Base-by-base conservation (phyloP, 2,329 filamentous ascomycete species). In the Tolypocladium album region DNA sequence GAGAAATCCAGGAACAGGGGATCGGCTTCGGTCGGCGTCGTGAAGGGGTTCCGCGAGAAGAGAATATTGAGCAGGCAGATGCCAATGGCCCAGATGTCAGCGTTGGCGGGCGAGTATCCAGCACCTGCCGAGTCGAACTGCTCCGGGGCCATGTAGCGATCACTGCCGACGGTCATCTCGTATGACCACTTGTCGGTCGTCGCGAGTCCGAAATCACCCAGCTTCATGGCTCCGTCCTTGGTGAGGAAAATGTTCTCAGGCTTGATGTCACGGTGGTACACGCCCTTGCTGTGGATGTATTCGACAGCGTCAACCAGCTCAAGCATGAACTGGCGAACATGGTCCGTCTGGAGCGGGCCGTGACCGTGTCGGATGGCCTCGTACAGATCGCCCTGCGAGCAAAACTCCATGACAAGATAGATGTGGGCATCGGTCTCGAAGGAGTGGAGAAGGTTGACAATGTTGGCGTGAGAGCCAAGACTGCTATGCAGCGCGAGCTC, bases 141-240 rank as follows among this genome's bases (percentile, higher is more conserved):
- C 76, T 99, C 94, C 6, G 94, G 94, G 60, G 94, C 92, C 94
- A 99, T 99, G 78, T 99, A 99, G 60, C 94, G 91, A 72, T 99
- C 94, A 72, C 94, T 97, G 65, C 94, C 94, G 55, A 99, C 94
- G 63, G 90, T 94, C 64, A 88, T 88, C 79, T 99, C 94, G 68
- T 89, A 89, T 31, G 90, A 95, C 92, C 91, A 96, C 67, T 86
- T 81, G 63, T 96, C 91, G 8, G 86, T 89, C 13, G 93, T 97
- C 58, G 92, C 92, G 64, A 99, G 81, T 59, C 94, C 94, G 72
- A 97, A 96, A 75, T 99, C 94, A 69, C 94, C 94, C 42, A 99
- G 86, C 78, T 99, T 99, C 89, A 97, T 89, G 45, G 88, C 83
- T 59, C 93, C 93, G 66, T 88, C 84, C 62, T 92, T 84, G 61